Percentiles rank a stretch among this genome's conserved stretches.
phyloP scores from a whole-genome alignment of 495 filamentous ascomycete species.

The Copromyces sp. region DNA sequence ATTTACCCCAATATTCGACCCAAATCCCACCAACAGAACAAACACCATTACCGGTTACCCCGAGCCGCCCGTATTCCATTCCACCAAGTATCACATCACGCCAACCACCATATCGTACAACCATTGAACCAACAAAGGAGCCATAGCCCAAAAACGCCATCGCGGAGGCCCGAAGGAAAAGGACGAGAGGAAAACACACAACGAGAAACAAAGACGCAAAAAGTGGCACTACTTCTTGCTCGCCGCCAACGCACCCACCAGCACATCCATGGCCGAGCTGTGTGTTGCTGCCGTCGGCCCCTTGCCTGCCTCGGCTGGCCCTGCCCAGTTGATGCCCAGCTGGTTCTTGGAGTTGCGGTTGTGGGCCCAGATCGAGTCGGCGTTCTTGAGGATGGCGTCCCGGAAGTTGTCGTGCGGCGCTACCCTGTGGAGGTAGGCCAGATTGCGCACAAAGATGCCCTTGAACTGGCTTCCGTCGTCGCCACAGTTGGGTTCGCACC shows the following conservation, averaged over 20 bases:
- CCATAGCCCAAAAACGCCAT: background rate
- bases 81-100: background rate
- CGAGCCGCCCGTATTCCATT: background rate
- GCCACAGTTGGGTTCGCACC: conserved; percentile 54
- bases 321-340: conserved; percentile 50
- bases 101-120: background rate
- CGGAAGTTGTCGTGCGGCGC: conserved; percentile 41
- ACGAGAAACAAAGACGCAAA: background rate
- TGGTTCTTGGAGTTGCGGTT: conserved; percentile 43
- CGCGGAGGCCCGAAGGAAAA: background rate
- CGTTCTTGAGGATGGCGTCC: conserved; percentile 49
- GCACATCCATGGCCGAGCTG: conserved; percentile 54
- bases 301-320: conserved; percentile 42
- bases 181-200: background rate
- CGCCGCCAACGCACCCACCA: conserved; percentile 53
- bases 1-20: background rate
- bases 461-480: conserved; percentile 63
- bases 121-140: background rate
- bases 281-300: conserved; percentile 42
- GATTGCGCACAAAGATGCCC: conserved; percentile 66
- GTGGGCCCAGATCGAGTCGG: conserved; percentile 56
- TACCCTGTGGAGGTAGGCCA: conserved; percentile 45
- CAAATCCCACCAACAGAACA: background rate
- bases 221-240: background rate
- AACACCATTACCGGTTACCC: background rate